Evolutionary conservation across 2,329 filamentous ascomycete genomes (phyloP), one percentile per base, ranked within the genome.

Genomic region (Curvularia eragrostidis): DNA sequence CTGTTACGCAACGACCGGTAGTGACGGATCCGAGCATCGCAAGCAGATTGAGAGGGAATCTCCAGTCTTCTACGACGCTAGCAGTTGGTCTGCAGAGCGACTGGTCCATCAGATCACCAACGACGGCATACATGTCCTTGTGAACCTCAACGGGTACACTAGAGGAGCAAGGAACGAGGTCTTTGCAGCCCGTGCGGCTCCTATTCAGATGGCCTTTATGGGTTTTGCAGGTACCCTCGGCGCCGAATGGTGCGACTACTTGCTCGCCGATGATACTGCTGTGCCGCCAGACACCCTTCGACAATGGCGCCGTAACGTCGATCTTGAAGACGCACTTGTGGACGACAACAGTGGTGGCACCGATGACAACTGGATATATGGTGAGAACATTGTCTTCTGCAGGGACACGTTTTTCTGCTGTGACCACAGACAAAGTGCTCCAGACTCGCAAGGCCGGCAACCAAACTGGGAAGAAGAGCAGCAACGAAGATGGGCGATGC

Each of bases 181-280:
- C 3, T 99, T 99, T 75, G 95, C 95, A 21, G 95, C 95, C 21
- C 87, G 96, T 24, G 92, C 95, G 15, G 93, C 93, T 2, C 95
- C 95, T 0, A 92, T 99, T 42, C 95, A 99, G 66, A 99, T 99
- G 95, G 97, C 95, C 0, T 99, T 99, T 71, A 99, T 99, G 95
- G 95, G 95, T 0, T 99, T 99, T 74, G 95, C 95, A 0, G 95
- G 95, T 9, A 97, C 94, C 0, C 81, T 99, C 1, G 95, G 95
- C 5, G 95, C 95, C 2, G 95, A 99, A 74, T 99, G 95, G 95
- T 99, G 95, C 68, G 95, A 99, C 75, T 99, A 99, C 71, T 88
- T 99, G 15, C 85, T 98, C 24, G 93, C 95, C 3, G 95, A 99
- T 71, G 83, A 90, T 49, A 94, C 90, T 1, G 93, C 95, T 0